Evolutionary conservation across 768 basidiomycete species (phyloP).

Genomic region (Auriculariales sp.): DNA sequence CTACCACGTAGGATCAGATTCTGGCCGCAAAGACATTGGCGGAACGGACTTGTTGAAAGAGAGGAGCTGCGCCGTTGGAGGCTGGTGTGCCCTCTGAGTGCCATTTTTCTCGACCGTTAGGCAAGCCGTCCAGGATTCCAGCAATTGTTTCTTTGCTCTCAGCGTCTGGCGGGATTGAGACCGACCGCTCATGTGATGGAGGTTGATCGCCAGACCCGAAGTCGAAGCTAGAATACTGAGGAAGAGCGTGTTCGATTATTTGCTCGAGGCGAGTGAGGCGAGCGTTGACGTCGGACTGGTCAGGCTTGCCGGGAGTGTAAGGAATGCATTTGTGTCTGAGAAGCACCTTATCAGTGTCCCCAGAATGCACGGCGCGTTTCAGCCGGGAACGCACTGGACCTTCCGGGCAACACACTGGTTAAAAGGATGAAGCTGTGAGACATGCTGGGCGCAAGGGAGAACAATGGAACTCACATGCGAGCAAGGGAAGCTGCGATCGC

Average conservation of each 20-base stretch:
- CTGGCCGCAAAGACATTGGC: neutral
- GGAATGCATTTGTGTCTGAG: slow-evolving; percentile 41
- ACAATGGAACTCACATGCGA: slow-evolving; percentile 45
- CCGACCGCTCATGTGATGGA: slow-evolving; percentile 28
- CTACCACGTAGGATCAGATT: neutral
- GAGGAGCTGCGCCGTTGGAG: neutral
- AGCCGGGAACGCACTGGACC: slow-evolving; percentile 50
- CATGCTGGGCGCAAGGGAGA: slow-evolving; percentile 8
- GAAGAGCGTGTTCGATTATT: slow-evolving; percentile 66
- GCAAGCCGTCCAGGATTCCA: slow-evolving; percentile 1
- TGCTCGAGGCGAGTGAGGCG: slow-evolving; percentile 66
- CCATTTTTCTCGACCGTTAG: neutral
- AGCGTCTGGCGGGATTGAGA: slow-evolving; percentile 40
- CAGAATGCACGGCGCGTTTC: neutral
- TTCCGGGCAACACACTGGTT: slow-evolving; percentile 67
- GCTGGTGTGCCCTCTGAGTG: neutral
- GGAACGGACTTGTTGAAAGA: neutral
- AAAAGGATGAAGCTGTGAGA: slow-evolving; percentile 8
- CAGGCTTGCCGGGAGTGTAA: slow-evolving; percentile 76
- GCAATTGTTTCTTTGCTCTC: slow-evolving; percentile 20
- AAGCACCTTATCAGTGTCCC: neutral
- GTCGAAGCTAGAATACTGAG: slow-evolving; percentile 40
- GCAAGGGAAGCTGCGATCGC: slow-evolving; percentile 74
- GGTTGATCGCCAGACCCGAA: slow-evolving; percentile 4
- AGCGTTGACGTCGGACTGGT: slow-evolving; percentile 56